A percentile compares a stretch with the other conserved stretches of the same genome.
Evolutionary conservation across 768 basidiomycete genomes (phyloP).

Genomic region (Boletellus sp.): DNA sequence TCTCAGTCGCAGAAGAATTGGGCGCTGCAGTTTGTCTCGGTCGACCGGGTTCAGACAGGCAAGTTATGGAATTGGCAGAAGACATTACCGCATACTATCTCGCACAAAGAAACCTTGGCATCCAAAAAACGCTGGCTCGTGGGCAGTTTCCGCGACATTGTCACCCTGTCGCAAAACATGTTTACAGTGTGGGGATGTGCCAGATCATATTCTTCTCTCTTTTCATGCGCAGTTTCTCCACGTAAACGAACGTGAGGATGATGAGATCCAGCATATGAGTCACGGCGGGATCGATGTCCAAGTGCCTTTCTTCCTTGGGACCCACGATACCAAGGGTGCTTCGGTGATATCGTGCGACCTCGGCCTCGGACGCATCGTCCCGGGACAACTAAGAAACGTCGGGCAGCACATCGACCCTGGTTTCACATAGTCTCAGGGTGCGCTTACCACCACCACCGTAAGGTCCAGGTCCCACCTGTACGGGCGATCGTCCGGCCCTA

Average conservation of each 20-base stretch:
- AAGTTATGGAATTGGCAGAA: no score
- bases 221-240: constrained; percentile 30
- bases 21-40: no score
- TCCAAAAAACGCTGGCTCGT: no score
- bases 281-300: constrained; percentile 19
- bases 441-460: constrained; percentile 13
- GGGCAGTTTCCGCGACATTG: no score
- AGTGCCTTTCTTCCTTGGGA: constrained; percentile 11
- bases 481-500: constrained; percentile 30
- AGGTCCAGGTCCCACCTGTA: constrained; percentile 33
- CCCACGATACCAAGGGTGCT: constrained; percentile 20
- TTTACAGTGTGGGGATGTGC: no score
- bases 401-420: neutral
- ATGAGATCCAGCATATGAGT: constrained; percentile 27
- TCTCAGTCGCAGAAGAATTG: no score
- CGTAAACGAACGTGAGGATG: constrained; percentile 30
- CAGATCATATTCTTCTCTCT: constrained; percentile 9
- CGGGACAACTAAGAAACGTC: constrained; percentile 15
- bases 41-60: no score
- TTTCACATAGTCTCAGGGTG: no score
- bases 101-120: no score
- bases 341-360: constrained; percentile 21
- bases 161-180: no score
- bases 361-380: constrained; percentile 10
- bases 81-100: no score